Evolutionary conservation across 2,329 filamentous ascomycete genomes (phyloP), one percentile per base, ranked within the genome.

Genomic region (Septoria linicola): DNA sequence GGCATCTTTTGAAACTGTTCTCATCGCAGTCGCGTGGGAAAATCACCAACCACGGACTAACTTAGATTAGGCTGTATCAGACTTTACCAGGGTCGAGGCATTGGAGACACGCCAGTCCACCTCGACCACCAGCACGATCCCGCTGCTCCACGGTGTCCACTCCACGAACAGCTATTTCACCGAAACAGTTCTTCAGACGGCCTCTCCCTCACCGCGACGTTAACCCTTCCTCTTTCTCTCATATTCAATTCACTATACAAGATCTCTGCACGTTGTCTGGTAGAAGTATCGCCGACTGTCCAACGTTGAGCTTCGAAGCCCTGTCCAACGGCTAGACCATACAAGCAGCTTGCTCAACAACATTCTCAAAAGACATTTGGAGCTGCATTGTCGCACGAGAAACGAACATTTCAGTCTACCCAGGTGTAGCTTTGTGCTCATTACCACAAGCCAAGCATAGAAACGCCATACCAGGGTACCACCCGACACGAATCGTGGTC

Each of bases 41-140:
- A 36, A 23, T 34, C 39, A 51, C 42, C 41, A 20, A 34, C 30
- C 37, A 44, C 34, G 31, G 25, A 36, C 34, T 27, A 37, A 34
- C 27, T 37, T 36, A 40, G 36, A 51, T 51, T 45, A 44, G 45
- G 42, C 40, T 44, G 31, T 44, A 48, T 43, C 44, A 55, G 20
- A 40, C 39, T 55, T 55, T 53, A 36, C 53, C 21, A 41, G 53
- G 49, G 41, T 47, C 23, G 39, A 40, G 41, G 41, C 49, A 49
- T 51, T 41, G 49, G 25, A 51, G 48, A 43, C 23, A 20, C 43
- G 41, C 49, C 53, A 55, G 40, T 42, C 23, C n/a, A n/a, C n/a
- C n/a, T 10, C 23, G 41, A 16, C 27, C 25, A 34, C 16, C 27
- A 20, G 8, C 41, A 32, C 41, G 41, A 44, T 44, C 30, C 41